Conservation (phyloP, 176 grass and related monocot species). For the Lolium rigidum region DNA sequence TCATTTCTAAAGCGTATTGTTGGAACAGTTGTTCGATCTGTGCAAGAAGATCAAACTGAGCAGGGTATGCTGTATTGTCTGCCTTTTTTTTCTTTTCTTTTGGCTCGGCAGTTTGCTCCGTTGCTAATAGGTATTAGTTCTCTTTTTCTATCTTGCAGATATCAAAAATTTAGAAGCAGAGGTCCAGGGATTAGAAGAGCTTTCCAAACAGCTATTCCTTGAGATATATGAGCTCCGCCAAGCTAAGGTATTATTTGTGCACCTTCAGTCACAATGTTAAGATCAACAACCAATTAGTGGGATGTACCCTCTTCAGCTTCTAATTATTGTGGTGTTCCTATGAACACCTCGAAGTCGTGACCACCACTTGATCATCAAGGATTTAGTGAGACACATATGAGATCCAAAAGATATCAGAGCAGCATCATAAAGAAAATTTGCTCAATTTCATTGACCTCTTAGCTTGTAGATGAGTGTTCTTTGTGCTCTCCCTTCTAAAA, state of each 20-base stretch:
- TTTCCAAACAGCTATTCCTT: conserved; percentile 97
- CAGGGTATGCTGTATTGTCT: conserved; percentile 70
- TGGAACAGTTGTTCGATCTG: conserved; percentile 93
- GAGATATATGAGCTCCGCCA: conserved; percentile 98
- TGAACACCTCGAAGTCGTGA: not conserved
- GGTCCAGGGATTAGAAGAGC: conserved; percentile 94
- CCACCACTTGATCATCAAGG: conserved; percentile 17
- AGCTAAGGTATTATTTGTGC: conserved; percentile 71
- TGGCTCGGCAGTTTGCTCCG: not conserved
- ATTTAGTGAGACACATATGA: not conserved
- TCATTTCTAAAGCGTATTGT: conserved; percentile 94
- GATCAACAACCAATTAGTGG: not conserved
- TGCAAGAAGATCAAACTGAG: conserved; percentile 97
- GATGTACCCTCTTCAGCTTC: not conserved
- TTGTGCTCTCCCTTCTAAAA: not conserved
- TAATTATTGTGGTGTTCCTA: not conserved
- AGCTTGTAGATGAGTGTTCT: not conserved
- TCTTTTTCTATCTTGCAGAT: conserved; percentile 58
- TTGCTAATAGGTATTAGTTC: conserved; percentile 30
- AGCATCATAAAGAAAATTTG: not conserved
- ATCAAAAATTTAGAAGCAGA: conserved; percentile 97
- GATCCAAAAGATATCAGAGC: not conserved
- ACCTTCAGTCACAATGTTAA: not conserved
- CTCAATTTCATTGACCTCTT: not conserved
- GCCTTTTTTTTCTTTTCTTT: not conserved